Evolutionary conservation across 345 rosid genomes (phyloP), one percentile per base, ranked within the genome.

Genomic region (Salix exigua): DNA sequence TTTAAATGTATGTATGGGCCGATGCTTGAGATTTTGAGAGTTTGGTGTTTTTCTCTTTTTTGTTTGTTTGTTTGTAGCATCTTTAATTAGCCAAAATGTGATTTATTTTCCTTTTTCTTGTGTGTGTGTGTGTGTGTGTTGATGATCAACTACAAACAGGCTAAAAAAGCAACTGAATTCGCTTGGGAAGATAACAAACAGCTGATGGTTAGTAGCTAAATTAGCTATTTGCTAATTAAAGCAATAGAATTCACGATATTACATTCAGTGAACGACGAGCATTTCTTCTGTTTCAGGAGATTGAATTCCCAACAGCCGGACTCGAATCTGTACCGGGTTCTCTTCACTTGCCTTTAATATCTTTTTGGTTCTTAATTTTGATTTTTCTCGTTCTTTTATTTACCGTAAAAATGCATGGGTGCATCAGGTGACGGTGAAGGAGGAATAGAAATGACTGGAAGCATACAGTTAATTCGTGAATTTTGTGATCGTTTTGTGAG

Each of bases 271-370:
- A 87, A 74, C 16, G 63, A 48, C 48, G 13, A 64, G 75, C 68
- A 73, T 73, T 71, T 42, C 14, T 11, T 42, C 37, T 85, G 66
- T 83, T 83, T 66, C 92, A 94, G 98, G 98, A 94, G 88, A 89
- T 94, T 72, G 98, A 94, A 81, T 90, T 94, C 81, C 98, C 98
- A 46, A 91, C 98, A 51, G 89, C 95, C 74, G 98, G 98, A 77
- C 91, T 94, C 75, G 87, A 84, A 71, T 94, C 98, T 67, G 98
- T 94, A 7, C 94, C 97, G 85, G 98, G 97, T 94, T 66, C 66
- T 69, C n/a, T 74, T 68, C 19, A 37, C 9, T 53, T 42, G 25
- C 61, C 25, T 63, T 33, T 70, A 16, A 10, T 14, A 19, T 46
- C 64, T 68, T 7, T 44, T n/a, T 12, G 14, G 7, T 51, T 19